A percentile compares a stretch with the other conserved stretches of the same genome.
phyloP scores from a whole-genome alignment of 768 basidiomycete species.

The Rhodocollybia butyracea region DNA sequence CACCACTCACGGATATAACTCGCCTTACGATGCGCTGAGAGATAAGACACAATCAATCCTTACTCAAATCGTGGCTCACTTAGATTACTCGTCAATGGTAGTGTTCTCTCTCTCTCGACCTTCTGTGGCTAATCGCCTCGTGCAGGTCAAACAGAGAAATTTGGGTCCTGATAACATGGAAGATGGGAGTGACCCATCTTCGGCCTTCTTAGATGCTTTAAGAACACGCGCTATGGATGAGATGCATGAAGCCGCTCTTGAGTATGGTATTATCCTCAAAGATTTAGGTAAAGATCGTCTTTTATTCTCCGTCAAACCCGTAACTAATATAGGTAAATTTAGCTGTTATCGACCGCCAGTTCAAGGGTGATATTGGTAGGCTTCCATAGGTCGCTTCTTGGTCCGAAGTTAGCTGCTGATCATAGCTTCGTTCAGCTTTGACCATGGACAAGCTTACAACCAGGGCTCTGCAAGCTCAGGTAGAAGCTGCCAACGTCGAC shows the following conservation, averaged over 20 bases:
- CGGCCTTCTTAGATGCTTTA: constrained; percentile 79
- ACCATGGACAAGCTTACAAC: constrained; percentile 87
- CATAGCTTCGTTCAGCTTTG: constrained; percentile 35
- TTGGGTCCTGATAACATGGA: constrained; percentile 74
- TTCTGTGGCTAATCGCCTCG: constrained; percentile 1
- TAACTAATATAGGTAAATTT: neutral
- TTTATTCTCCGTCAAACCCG: neutral
- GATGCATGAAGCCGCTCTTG: constrained; percentile 74
- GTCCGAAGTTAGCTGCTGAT: neutral
- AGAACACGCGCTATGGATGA: constrained; percentile 86
- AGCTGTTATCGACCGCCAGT: constrained; percentile 86
- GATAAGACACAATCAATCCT: constrained; percentile 88
- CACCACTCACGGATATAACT: constrained; percentile 80
- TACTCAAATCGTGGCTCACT: constrained; percentile 82
- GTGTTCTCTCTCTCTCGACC: neutral
- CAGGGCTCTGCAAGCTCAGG: constrained; percentile 81
- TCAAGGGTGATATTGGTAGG: constrained; percentile 73
- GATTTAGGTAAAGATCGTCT: constrained; percentile 58
- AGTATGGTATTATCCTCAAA: constrained; percentile 81
- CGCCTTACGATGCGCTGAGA: constrained; percentile 67
- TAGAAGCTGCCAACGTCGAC: constrained; percentile 85
- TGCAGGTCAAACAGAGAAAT: constrained; percentile 74
- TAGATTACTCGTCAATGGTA: constrained; percentile 48
- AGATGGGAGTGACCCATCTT: constrained; percentile 64
- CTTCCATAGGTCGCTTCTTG: neutral